Percentiles rank a stretch among this genome's conserved stretches.
Conservation (phyloP, 2,329 filamentous ascomycete genomes). For the Phaeosphaeriaceae sp. region DNA sequence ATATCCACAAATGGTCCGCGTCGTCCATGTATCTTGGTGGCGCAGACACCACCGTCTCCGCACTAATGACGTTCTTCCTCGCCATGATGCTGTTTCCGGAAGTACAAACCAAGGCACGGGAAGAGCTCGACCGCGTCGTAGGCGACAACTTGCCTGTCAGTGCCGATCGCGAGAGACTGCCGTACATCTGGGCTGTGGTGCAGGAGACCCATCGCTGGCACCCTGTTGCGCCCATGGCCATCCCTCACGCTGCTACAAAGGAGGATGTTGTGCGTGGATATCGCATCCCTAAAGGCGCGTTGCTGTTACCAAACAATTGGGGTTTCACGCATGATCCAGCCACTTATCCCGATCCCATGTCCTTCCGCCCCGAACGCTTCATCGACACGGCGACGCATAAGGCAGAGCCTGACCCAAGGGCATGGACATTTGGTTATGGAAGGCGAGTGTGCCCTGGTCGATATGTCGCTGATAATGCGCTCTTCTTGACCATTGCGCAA, state of each 20-base stretch:
- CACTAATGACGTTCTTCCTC: conserved; percentile 56
- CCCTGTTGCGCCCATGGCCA: conserved; percentile 38
- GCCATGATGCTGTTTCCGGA: conserved; percentile 60
- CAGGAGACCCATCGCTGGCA: conserved; percentile 56
- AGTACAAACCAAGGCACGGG: conserved; percentile 57
- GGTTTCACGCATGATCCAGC: conserved; percentile 52
- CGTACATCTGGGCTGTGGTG: conserved; percentile 44
- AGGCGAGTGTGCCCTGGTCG: conserved; percentile 54
- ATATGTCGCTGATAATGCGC: conserved; percentile 50
- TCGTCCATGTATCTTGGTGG: conserved; percentile 54
- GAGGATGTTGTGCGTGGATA: conserved; percentile 50
- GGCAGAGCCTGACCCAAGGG: conserved; percentile 50
- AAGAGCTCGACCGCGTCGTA: conserved; percentile 58
- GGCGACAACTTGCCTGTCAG: conserved; percentile 57
- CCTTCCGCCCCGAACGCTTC: conserved; percentile 57
- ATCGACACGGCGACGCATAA: conserved; percentile 32
- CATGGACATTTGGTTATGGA: conserved; percentile 50
- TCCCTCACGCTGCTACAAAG: conserved; percentile 41
- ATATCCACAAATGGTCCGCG: conserved; percentile 52
- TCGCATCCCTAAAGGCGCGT: conserved; percentile 52
- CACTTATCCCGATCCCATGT: conserved; percentile 46
- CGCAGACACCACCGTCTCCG: conserved; percentile 55
- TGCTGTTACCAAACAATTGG: conserved; percentile 51
- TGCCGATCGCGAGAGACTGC: conserved; percentile 54
- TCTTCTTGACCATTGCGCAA: conserved; percentile 54